These are phyloP conservation scores for Aspergillus sp. DNA, from an alignment of 2,329 filamentous ascomycete genomes.

Conservation along the genomic window DNA sequence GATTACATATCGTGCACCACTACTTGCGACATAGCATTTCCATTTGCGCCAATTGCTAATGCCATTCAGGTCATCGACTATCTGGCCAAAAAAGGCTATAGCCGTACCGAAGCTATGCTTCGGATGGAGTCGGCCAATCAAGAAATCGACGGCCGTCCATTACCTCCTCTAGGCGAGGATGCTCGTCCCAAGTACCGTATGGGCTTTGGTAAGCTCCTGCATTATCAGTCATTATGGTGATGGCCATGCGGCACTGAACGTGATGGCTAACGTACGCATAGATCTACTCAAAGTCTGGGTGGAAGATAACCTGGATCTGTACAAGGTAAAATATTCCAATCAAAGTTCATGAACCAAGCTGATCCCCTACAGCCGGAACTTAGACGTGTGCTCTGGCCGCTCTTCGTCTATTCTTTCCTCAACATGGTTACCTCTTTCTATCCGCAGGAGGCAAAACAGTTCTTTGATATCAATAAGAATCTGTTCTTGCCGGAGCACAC, in stretches of 20 bases:
- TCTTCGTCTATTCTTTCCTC: conserved; percentile 91
- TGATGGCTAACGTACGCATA: conserved; percentile 26
- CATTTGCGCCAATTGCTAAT: conserved; percentile 5
- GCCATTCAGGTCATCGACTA: conserved; percentile 77
- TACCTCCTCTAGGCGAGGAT: conserved; percentile 64
- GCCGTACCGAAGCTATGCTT: conserved; percentile 85
- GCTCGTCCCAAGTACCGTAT: conserved; percentile 75
- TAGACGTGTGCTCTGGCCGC: conserved; percentile 81
- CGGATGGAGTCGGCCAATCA: conserved; percentile 84
- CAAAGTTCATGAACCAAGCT: neutral
- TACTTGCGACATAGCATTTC: neutral
- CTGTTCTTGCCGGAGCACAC: conserved; percentile 73
- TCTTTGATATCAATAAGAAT: conserved; percentile 67
- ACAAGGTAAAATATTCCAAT: conserved; percentile 62
- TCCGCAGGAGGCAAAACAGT: conserved; percentile 67
- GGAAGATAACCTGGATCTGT: conserved; percentile 87
- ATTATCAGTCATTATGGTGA: neutral
- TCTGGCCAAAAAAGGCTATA: conserved; percentile 91
- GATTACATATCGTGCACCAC: neutral
- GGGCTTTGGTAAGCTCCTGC: conserved; percentile 56
- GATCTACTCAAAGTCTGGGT: conserved; percentile 76
- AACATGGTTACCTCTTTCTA: conserved; percentile 73
- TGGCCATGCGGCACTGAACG: too few relatives aligned
- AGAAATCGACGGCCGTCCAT: conserved; percentile 74
- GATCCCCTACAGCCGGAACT: conserved; percentile 67